Conservation (phyloP, 768 basidiomycete genomes). For the Pulveroboletus sp. region DNA sequence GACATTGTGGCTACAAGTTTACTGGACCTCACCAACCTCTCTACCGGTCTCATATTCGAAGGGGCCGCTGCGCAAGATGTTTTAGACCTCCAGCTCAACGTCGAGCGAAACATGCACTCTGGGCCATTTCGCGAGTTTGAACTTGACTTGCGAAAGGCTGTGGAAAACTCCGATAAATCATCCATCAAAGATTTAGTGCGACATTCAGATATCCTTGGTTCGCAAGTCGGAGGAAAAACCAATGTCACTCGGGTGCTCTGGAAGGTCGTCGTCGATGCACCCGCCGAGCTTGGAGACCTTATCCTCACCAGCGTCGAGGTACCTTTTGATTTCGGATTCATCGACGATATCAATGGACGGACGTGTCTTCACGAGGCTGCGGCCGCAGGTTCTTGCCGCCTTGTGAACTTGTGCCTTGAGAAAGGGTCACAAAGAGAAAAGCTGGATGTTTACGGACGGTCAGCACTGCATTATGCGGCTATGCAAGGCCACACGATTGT, state of each 20-base stretch:
- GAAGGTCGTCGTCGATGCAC: conserved; percentile 85
- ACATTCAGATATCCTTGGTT: conserved; percentile 62
- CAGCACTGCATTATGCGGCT: conserved; percentile 91
- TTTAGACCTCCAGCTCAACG: conserved; percentile 64
- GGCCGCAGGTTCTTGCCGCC: conserved; percentile 71
- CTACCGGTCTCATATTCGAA: conserved; percentile 73
- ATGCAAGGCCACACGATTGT: conserved; percentile 84
- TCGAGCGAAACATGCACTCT: conserved; percentile 55
- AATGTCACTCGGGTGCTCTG: conserved; percentile 91
- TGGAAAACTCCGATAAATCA: conserved; percentile 55
- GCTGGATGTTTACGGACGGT: conserved; percentile 86
- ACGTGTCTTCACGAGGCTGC: conserved; percentile 93
- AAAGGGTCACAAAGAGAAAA: conserved; percentile 68
- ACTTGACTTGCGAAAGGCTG: conserved; percentile 76
- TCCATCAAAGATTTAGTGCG: conserved; percentile 67
- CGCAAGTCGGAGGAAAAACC: conserved; percentile 54
- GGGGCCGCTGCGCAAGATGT: conserved; percentile 73
- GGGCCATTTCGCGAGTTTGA: conserved; percentile 87
- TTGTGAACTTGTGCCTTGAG: conserved; percentile 78
- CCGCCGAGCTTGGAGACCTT: conserved; percentile 64
- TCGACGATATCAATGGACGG: conserved; percentile 96
- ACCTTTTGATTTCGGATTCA: conserved; percentile 84
- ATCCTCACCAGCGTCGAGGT: conserved; percentile 62
- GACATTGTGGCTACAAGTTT: conserved; percentile 87
- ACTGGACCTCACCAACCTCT: conserved; percentile 72